Evolutionary conservation across 495 filamentous ascomycete genomes (phyloP), one percentile per base, ranked within the genome.

Genomic region (Podospora australis): DNA sequence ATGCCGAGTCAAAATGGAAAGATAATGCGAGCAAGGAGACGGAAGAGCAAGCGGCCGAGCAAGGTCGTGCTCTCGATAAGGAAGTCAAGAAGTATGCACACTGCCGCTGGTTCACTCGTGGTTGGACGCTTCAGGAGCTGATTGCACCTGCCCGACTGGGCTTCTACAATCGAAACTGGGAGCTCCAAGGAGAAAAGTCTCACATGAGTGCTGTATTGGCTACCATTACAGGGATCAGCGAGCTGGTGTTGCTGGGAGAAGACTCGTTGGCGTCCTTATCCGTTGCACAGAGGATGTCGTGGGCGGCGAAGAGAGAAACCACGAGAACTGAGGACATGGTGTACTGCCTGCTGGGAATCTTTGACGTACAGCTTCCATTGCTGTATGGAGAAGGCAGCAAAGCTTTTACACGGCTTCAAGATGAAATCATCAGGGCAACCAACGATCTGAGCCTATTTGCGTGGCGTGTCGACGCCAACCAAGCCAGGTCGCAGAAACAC

Each of bases 281-380:
- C 34, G 35, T 52, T 11, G 49, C 49, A 3, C 32, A 34, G 17
- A 29, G 59, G 4, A 70, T 71, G 64, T 62, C 60, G 6, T 71
- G 67, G 68, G 63, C 60, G 2, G 39, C 65, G 0, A 20, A 48
- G 1, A 25, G 67, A 38, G 9, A 39, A 2, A 69, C 65, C 1
- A 65, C 49, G 10, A 36, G 64, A 23, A n/a, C 35, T 11, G 63
- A 70, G 53, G 70, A 74, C 40, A 53, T 48, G n/a, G 68, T 66
- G 0, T 74, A 74, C 41, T 67, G 58, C 40, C 48, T 74, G 2
- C 23, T 74, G 19, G 70, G 70, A 0, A 40, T 74, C 16, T 72
- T 74, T 40, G 56, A 57, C 19, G 50, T 74, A 8, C 64, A 56
- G 25, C 68, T 74, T 64, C 67, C 69, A 1, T 17, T 72, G 6